Evolutionary conservation across 768 basidiomycete genomes (phyloP), one percentile per base, ranked within the genome.

Genomic region (Rickenella mellea): DNA sequence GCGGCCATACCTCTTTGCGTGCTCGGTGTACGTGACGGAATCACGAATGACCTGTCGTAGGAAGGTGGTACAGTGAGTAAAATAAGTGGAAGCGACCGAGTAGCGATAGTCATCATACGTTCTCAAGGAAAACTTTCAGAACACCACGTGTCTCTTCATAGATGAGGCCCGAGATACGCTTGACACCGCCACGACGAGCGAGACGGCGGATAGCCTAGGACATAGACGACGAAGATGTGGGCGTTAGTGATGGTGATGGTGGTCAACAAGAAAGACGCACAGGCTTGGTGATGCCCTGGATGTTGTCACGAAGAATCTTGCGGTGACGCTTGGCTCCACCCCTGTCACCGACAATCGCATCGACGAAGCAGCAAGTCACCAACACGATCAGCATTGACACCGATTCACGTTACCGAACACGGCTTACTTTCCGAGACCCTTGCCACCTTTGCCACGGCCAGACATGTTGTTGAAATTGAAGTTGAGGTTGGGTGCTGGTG

Each of bases 21-120:
- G 71, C 58, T 80, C 74, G 50, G 75, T 78, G 71, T 79, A 78
- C 46, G 77, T 77, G 54, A 74, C 71, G 17, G 71, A 70, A 58
- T 73, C 72, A 38, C 70, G 66, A 57, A 74, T 71, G 54, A 73
- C 57, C 53, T 55, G 24, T 36, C 7, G 4, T 22, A 36, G 12
- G 19, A 17, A 30, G 10, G 33, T 12, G n/a, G n/a, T n/a, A n/a
- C n/a, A n/a, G n/a, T n/a, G n/a, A n/a, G n/a, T n/a, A n/a, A n/a
- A n/a, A n/a, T n/a, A n/a, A n/a, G n/a, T n/a, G n/a, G n/a, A 14
- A 36, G 32, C 15, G 15, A 30, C 15, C 29, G 10, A 14, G 32
- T 14, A 35, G 19, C 15, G 24, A 11, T 24, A 21, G n/a, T n/a
- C 39, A 26, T 5, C 22, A 22, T 19, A 55, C 59, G 52, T 52